Percentiles rank a stretch among this genome's conserved stretches.
phyloP scores from a whole-genome alignment of 257 asterid genomes.

The Nicotiana benthamiana region DNA sequence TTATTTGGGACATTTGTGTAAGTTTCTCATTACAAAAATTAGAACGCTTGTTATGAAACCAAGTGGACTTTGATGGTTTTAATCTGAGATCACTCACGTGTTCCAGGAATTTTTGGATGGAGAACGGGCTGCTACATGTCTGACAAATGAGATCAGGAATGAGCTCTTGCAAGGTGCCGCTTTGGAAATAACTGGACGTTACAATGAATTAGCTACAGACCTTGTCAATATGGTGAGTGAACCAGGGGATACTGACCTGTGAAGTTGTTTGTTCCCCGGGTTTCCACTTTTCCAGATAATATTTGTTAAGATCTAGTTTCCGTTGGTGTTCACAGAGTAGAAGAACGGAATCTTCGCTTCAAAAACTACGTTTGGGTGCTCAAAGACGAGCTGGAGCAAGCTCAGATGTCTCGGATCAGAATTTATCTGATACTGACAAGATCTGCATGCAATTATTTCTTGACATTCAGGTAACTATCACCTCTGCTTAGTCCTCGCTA shows the following conservation, averaged over 20 bases:
- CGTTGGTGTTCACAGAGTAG: conserved; percentile 20
- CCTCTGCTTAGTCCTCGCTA: too few relatives aligned
- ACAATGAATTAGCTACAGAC: conserved; percentile 72
- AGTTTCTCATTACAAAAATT: too few relatives aligned
- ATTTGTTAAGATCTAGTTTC: too few relatives aligned
- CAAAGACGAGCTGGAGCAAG: conserved; percentile 94
- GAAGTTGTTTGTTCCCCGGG: too few relatives aligned
- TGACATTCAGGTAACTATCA: conserved; percentile 45
- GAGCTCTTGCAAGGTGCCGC: conserved; percentile 73
- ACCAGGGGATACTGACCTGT: too few relatives aligned
- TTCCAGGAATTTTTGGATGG: conserved; percentile 78
- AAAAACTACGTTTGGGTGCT: conserved; percentile 87
- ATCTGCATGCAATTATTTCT: conserved; percentile 92
- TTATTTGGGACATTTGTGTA: too few relatives aligned
- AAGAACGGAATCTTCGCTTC: conserved; percentile 85
- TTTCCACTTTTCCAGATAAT: too few relatives aligned
- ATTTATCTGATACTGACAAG: conserved; percentile 87
- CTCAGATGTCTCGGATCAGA: conserved; percentile 78
- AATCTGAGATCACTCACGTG: too few relatives aligned
- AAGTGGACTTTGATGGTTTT: too few relatives aligned
- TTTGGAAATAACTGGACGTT: conserved; percentile 64
- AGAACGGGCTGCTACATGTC: conserved; percentile 54
- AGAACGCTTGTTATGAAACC: too few relatives aligned
- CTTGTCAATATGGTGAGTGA: conserved; percentile 46
- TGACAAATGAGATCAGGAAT: conserved; percentile 47